These are phyloP conservation scores for Pseudocercospora cruenta DNA, from an alignment of 2,329 filamentous ascomycete genomes.

Conservation along the genomic window DNA sequence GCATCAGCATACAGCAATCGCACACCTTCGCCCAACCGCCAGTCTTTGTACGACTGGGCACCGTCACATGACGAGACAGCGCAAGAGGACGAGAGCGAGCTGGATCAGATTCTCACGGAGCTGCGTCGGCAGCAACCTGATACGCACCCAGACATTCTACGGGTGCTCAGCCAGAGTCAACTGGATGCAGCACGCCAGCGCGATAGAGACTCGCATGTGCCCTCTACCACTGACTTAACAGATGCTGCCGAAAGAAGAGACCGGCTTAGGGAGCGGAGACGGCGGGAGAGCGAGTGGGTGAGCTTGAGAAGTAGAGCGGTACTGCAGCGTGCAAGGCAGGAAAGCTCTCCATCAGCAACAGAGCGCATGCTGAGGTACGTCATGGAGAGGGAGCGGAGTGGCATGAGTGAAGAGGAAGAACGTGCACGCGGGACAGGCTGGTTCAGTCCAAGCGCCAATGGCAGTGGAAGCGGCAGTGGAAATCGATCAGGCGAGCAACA, in stretches of 20 bases:
- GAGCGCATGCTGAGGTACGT: constrained; percentile 46
- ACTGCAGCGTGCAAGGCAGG: constrained; percentile 38
- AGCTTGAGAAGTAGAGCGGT: constrained; percentile 38
- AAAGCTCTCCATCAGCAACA: constrained; percentile 38
- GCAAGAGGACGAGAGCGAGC: constrained; percentile 42
- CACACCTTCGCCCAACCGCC: constrained; percentile 53
- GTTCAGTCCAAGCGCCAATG: constrained; percentile 29
- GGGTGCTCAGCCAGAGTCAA: constrained; percentile 43
- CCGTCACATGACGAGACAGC: constrained; percentile 48
- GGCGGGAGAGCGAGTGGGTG: constrained; percentile 36
- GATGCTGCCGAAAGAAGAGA: constrained; percentile 32
- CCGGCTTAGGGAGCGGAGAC: constrained; percentile 34
- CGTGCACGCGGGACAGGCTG: constrained; percentile 39
- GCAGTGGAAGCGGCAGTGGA: constrained; percentile 7
- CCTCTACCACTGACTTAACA: constrained; percentile 32
- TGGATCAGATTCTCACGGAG: constrained; percentile 46
- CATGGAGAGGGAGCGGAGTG: constrained; percentile 44
- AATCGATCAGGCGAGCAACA: constrained; percentile 25
- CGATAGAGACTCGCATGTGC: constrained; percentile 29
- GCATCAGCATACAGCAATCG: constrained; percentile 56
- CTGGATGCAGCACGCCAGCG: constrained; percentile 39
- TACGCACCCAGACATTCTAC: constrained; percentile 45
- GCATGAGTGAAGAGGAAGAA: constrained; percentile 40
- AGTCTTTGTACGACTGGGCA: constrained; percentile 65
- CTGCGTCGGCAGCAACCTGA: constrained; percentile 44